A percentile compares a stretch with the other conserved stretches of the same genome.
These are phyloP conservation scores for Peronospora farinosa DNA, from an alignment of 352 stramenopile genomes.

Conservation along the genomic window DNA sequence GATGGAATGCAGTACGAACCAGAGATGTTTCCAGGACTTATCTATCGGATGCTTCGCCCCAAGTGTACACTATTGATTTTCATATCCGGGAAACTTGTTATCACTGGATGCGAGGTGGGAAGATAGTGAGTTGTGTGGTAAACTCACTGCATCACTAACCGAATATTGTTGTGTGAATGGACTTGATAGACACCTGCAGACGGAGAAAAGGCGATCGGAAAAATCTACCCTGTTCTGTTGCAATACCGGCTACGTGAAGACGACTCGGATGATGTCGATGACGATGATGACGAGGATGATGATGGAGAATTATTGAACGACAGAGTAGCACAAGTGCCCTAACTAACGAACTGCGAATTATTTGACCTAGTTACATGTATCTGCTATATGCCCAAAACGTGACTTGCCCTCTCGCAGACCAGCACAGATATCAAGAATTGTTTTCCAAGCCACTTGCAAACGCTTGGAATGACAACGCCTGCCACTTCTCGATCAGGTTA, in stretches of 20 bases:
- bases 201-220: constrained; percentile 41
- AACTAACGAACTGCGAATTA: constrained; percentile 25
- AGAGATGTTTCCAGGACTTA: constrained; percentile 98
- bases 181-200: constrained; percentile 22
- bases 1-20: constrained; percentile 90
- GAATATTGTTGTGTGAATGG: neutral
- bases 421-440: constrained; percentile 18
- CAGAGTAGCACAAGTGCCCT: constrained; percentile 18
- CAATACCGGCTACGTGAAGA: constrained; percentile 40
- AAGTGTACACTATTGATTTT: constrained; percentile 99
- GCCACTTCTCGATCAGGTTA: constrained; percentile 7
- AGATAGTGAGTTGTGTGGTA: neutral
- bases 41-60: constrained; percentile 96
- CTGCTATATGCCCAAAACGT: constrained; percentile 10
- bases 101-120: constrained; percentile 87
- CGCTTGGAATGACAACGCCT: constrained; percentile 7
- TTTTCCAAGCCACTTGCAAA: constrained; percentile 13
- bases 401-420: constrained; percentile 11
- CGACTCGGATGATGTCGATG: constrained; percentile 22
- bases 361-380: constrained; percentile 23
- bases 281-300: constrained; percentile 10
- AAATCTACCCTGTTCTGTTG: constrained; percentile 52
- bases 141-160: neutral
- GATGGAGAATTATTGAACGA: constrained; percentile 6
- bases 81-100: constrained; percentile 97